phyloP scores from a whole-genome alignment of 768 basidiomycete genomes.

The Leccinum incarnatum region DNA sequence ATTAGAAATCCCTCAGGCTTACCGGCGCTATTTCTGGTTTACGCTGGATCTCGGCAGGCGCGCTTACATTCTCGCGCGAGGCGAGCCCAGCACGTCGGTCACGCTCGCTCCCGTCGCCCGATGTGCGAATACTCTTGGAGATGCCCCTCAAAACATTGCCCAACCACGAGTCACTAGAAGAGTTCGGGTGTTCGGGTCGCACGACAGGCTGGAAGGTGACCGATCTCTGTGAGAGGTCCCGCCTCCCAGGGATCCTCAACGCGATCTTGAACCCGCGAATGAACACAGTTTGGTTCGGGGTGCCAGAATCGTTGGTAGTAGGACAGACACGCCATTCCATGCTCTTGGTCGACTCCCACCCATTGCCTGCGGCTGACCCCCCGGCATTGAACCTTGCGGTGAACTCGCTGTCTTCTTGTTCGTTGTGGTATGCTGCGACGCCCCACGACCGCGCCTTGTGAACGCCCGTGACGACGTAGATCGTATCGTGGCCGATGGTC shows the following conservation, averaged over 20 bases:
- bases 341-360: conserved; percentile 19
- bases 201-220: conserved; percentile 3
- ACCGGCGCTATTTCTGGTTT: conserved; percentile 22
- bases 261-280: conserved; percentile 32
- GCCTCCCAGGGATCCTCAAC: conserved; percentile 11
- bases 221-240: conserved; percentile 20
- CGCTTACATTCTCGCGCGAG: neutral
- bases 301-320: neutral
- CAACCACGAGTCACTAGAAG: conserved; percentile 18
- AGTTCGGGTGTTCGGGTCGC: neutral
- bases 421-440: conserved; percentile 22
- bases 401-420: conserved; percentile 1
- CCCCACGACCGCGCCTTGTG: conserved; percentile 31
- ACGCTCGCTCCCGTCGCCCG: neutral
- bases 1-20: neutral
- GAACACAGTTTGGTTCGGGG: conserved; percentile 30
- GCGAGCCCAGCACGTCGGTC: neutral
- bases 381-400: conserved; percentile 16
- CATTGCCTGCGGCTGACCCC: conserved; percentile 8
- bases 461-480: conserved; percentile 34
- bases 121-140: conserved; percentile 13
- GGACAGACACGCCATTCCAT: conserved; percentile 23
- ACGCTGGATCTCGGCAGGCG: conserved; percentile 13
- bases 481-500: conserved; percentile 28
- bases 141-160: conserved; percentile 17